These are phyloP conservation scores for Cystobasidium sp. DNA, from an alignment of 1,284 basidiomycete species.

Conservation along the genomic window DNA sequence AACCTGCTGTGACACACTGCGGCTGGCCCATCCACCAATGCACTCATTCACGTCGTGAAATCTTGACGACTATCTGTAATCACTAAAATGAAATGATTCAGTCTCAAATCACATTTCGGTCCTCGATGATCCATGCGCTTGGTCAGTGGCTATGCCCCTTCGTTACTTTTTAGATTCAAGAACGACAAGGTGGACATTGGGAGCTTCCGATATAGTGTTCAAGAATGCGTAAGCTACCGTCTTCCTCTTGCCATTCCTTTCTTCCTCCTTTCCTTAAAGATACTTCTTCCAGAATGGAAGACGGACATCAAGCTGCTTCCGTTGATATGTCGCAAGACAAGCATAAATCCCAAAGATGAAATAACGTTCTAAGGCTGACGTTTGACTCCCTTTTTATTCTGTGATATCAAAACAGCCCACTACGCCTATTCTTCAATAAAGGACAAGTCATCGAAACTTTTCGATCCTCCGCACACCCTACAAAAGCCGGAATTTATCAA, in stretches of 20 bases:
- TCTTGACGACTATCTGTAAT: not conserved
- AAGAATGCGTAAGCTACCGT: slow-evolving; percentile 68
- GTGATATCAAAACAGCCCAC: not conserved
- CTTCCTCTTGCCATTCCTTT: not conserved
- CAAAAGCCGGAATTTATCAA: slow-evolving; percentile 78
- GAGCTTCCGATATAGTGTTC: slow-evolving; percentile 94
- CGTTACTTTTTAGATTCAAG: slow-evolving; percentile 59
- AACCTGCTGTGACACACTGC: too few species aligned
- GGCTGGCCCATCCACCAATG: too few species aligned
- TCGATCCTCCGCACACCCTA: slow-evolving; percentile 63
- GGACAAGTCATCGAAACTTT: slow-evolving; percentile 95
- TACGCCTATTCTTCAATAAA: slow-evolving; percentile 74
- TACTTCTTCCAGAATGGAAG: not conserved
- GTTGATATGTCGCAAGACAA: too few species aligned
- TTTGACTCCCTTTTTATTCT: not conserved
- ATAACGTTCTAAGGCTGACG: not conserved
- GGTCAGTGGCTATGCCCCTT: slow-evolving; percentile 47
- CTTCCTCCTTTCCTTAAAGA: not conserved
- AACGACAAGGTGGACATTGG: slow-evolving; percentile 80
- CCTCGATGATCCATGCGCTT: slow-evolving; percentile 53
- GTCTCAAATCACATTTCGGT: slow-evolving; percentile 44
- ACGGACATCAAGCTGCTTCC: too few species aligned
- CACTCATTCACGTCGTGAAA: not conserved
- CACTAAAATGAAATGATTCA: not conserved
- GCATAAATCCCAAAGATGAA: not conserved